These are phyloP conservation scores for Plasmopara muralis DNA, from an alignment of 352 stramenopile genomes.

Conservation along the genomic window DNA sequence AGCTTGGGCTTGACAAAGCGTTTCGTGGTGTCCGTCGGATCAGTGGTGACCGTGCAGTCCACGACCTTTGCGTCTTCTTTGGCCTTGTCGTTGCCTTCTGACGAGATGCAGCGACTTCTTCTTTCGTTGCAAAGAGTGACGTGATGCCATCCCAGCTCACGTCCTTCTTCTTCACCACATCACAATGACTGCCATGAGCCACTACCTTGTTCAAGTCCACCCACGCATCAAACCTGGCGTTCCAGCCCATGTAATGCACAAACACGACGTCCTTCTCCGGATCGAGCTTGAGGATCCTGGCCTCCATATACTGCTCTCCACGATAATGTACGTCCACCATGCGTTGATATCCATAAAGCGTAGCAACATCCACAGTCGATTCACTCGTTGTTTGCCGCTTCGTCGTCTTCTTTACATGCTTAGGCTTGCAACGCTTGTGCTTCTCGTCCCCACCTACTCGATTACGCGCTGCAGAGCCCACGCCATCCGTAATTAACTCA, in stretches of 20 bases:
- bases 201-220: conserved; percentile 33
- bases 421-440: conserved; percentile 11
- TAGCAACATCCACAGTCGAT: not conserved
- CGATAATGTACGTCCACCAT: conserved; percentile 56
- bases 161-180: conserved; percentile 20
- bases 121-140: conserved; percentile 30
- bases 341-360: conserved; percentile 33
- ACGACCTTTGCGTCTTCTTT: conserved; percentile 10
- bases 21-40: conserved; percentile 10
- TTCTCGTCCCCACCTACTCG: conserved; percentile 11
- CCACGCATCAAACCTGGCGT: conserved; percentile 66
- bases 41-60: conserved; percentile 6
- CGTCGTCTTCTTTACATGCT: conserved; percentile 24
- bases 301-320: conserved; percentile 52
- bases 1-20: conserved; percentile 6
- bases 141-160: conserved; percentile 48
- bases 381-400: conserved; percentile 6
- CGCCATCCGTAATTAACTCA: conserved; percentile 7
- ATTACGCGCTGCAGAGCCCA: conserved; percentile 2
- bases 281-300: conserved; percentile 49
- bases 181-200: conserved; percentile 48
- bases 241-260: conserved; percentile 77
- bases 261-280: conserved; percentile 28
- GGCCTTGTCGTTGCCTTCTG: conserved; percentile 6
- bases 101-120: conserved; percentile 6